phyloP scores from a whole-genome alignment of 2,329 filamentous ascomycete genomes.

The Diaporthe ilicicola region DNA sequence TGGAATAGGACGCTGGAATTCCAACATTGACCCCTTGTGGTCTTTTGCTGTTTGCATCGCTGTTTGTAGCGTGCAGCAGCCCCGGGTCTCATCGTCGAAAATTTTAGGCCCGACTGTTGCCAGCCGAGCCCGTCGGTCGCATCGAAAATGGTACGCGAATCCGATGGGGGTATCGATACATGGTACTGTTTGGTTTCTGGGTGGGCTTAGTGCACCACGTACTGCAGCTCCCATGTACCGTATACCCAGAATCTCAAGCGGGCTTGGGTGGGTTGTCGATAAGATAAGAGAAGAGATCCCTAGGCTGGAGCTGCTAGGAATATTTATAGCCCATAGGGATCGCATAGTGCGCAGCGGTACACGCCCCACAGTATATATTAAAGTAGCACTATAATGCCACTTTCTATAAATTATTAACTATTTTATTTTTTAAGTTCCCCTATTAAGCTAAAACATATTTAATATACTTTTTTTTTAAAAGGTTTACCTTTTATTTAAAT shows the following conservation, averaged over 20 bases:
- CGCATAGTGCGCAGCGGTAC: too few relatives aligned
- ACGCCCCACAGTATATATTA: too few relatives aligned
- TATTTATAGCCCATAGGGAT: too few relatives aligned
- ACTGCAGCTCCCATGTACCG: neutral
- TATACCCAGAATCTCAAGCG: neutral
- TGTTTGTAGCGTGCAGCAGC: neutral
- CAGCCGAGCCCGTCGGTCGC: neutral
- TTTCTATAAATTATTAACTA: too few relatives aligned
- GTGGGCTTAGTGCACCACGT: neutral
- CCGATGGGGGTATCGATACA: neutral
- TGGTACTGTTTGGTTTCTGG: too few relatives aligned
- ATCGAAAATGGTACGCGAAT: too few relatives aligned
- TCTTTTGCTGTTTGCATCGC: neutral
- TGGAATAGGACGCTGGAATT: neutral
- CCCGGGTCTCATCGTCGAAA: constrained; percentile 19
- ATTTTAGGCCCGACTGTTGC: constrained; percentile 21
- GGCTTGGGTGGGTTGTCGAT: neutral
- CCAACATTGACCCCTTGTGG: neutral
- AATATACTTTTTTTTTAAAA: too few relatives aligned
- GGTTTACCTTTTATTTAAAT: too few relatives aligned
- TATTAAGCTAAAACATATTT: too few relatives aligned
- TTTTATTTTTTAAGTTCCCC: too few relatives aligned
- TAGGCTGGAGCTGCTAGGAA: neutral
- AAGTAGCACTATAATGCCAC: too few relatives aligned
- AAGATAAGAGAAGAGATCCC: constrained; percentile 17